Percentiles rank a stretch among this genome's conserved stretches.
These are phyloP conservation scores for Coemansia sp. DNA, from an alignment of 192 early-diverging fungal species.

Conservation along the genomic window DNA sequence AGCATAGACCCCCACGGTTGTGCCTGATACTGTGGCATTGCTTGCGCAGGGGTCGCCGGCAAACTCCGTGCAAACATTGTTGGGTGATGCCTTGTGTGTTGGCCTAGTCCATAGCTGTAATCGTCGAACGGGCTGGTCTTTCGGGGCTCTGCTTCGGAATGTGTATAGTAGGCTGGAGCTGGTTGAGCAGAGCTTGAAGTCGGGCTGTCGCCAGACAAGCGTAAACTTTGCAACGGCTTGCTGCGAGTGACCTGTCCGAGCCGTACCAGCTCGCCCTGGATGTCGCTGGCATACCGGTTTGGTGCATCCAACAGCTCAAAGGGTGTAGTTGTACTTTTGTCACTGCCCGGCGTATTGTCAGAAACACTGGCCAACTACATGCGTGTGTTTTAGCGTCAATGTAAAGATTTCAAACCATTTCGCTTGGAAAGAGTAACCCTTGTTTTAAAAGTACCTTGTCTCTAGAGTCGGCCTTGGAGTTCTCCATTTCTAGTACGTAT, in stretches of 20 bases:
- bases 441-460: not conserved
- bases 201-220: not conserved
- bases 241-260: slow-evolving; percentile 5
- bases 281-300: slow-evolving; percentile 20
- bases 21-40: not conserved
- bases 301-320: slow-evolving; percentile 13
- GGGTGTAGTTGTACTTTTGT: not conserved
- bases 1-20: not conserved
- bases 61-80: not conserved
- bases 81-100: not conserved
- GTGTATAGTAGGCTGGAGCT: not conserved
- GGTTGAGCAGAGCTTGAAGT: not conserved
- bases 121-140: not conserved
- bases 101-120: not conserved
- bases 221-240: not conserved
- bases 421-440: not conserved
- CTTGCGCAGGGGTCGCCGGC: not conserved
- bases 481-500: slow-evolving; percentile 1
- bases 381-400: not conserved
- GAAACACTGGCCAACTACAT: not conserved
- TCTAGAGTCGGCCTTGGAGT: not conserved
- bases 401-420: not conserved
- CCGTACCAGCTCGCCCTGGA: slow-evolving; percentile 28
- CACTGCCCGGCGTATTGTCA: not conserved
- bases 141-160: not conserved